Conservation (phyloP, 352 stramenopile genomes). For the Globisporangium okanoganense region DNA sequence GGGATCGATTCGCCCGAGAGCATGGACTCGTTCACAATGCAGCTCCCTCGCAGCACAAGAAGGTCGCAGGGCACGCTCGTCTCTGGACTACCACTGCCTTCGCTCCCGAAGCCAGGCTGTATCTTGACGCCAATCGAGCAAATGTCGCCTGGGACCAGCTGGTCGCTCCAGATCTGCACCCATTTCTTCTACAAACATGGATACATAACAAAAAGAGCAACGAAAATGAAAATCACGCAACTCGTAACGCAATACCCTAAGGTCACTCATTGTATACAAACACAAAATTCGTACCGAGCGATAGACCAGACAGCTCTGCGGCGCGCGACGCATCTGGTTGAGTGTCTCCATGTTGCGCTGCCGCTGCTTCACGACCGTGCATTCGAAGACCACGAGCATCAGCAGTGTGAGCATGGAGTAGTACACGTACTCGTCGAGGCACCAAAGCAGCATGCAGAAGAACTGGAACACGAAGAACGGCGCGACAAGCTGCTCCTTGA, state of each 20-base stretch:
- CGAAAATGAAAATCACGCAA: not conserved
- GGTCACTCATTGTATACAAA: not conserved
- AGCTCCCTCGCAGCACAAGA: conserved; percentile 87
- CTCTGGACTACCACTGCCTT: conserved; percentile 7
- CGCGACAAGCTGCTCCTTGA: conserved; percentile 92
- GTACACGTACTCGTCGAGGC: conserved; percentile 97
- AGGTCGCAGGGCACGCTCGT: conserved; percentile 86
- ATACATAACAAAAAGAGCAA: not conserved
- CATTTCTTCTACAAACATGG: conserved; percentile 39
- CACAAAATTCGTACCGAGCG: conserved; percentile 19
- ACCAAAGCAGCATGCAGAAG: conserved; percentile 96
- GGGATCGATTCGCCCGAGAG: conserved; percentile 94
- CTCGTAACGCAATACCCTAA: not conserved
- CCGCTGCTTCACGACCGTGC: conserved; percentile 88
- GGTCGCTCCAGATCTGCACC: conserved; percentile 49
- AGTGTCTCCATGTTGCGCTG: conserved; percentile 88
- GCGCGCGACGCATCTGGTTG: conserved; percentile 70
- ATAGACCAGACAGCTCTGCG: conserved; percentile 77
- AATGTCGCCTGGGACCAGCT: conserved; percentile 84
- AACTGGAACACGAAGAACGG: conserved; percentile 98
- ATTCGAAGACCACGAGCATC: conserved; percentile 95
- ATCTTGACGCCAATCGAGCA: conserved; percentile 65
- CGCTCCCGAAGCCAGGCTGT: conserved; percentile 4
- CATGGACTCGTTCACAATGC: conserved; percentile 96
- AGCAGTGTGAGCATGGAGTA: conserved; percentile 95